A percentile compares a stretch with the other conserved stretches of the same genome.
Evolutionary conservation across 345 rosid species (phyloP).

Genomic region (Turnera subulata): DNA sequence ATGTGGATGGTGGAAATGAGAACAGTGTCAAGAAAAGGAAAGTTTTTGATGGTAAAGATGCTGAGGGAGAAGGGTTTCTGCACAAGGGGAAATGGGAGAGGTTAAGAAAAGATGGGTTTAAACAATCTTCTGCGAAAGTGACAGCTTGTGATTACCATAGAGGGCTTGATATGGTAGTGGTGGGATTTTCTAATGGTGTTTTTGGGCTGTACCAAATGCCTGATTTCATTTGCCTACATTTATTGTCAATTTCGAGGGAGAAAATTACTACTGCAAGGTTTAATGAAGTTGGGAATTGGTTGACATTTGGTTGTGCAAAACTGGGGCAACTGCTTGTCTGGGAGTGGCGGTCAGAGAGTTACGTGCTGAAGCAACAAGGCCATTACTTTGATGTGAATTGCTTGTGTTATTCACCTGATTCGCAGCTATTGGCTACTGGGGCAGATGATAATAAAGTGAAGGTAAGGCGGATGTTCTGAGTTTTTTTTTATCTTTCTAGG

Average conservation of each 20-base stretch:
- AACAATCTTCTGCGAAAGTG: constrained; percentile 63
- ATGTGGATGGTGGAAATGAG: constrained; percentile 9
- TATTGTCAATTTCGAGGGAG: constrained; percentile 77
- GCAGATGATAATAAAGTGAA: constrained; percentile 98
- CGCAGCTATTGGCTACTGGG: constrained; percentile 92
- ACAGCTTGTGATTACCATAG: constrained; percentile 80
- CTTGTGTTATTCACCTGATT: constrained; percentile 86
- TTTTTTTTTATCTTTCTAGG: background rate
- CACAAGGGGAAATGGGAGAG: constrained; percentile 66
- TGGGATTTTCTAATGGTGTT: constrained; percentile 86
- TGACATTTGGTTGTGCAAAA: constrained; percentile 90
- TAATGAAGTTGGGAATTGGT: constrained; percentile 89
- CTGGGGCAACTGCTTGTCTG: constrained; percentile 93
- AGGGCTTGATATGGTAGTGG: constrained; percentile 79
- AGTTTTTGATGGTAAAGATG: constrained; percentile 45
- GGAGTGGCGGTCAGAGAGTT: constrained; percentile 98
- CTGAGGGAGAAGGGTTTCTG: constrained; percentile 43
- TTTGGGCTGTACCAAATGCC: constrained; percentile 97
- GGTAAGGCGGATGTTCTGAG: constrained; percentile 34
- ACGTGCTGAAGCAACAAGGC: constrained; percentile 96
- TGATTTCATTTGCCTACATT: constrained; percentile 81
- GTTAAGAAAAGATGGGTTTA: constrained; percentile 76
- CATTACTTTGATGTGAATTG: constrained; percentile 92
- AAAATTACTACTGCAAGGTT: constrained; percentile 82
- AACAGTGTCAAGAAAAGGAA: constrained; percentile 51